Conservation (phyloP, 2,329 filamentous ascomycete genomes). For the Colletotrichum echinochloae region DNA sequence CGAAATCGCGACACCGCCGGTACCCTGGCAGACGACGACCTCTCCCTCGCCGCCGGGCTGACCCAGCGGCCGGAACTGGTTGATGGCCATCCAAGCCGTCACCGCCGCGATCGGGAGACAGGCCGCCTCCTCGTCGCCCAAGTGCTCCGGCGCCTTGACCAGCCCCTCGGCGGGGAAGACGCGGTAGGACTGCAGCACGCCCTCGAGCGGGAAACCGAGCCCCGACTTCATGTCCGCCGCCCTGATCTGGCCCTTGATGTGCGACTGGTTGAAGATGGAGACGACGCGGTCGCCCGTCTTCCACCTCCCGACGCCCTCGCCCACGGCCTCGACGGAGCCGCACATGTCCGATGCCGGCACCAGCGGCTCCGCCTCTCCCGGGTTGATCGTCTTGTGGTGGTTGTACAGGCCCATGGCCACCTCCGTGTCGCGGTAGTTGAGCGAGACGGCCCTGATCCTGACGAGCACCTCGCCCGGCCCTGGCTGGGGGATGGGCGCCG, state of each 20-base stretch:
- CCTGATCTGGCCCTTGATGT: slow-evolving; percentile 69
- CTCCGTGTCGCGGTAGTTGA: slow-evolving; percentile 64
- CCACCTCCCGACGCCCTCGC: slow-evolving; percentile 56
- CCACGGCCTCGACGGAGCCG: slow-evolving; percentile 66
- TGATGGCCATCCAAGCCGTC: slow-evolving; percentile 75
- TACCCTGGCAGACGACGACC: slow-evolving; percentile 65
- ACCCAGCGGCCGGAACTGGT: slow-evolving; percentile 68
- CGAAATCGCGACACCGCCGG: slow-evolving; percentile 64
- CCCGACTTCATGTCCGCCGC: slow-evolving; percentile 66
- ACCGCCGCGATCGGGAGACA: slow-evolving; percentile 71
- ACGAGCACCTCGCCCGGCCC: slow-evolving; percentile 65
- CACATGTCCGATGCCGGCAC: slow-evolving; percentile 80
- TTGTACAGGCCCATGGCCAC: slow-evolving; percentile 75
- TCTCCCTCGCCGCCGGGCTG: slow-evolving; percentile 59
- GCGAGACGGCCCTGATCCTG: slow-evolving; percentile 58
- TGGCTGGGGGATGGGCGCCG: slow-evolving; percentile 60
- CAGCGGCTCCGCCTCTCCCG: slow-evolving; percentile 54
- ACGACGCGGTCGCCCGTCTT: slow-evolving; percentile 74
- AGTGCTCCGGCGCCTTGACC: slow-evolving; percentile 66
- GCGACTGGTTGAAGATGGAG: slow-evolving; percentile 70
- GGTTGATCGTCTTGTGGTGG: slow-evolving; percentile 68
- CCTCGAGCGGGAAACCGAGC: slow-evolving; percentile 70
- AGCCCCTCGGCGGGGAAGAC: slow-evolving; percentile 69
- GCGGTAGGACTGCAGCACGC: slow-evolving; percentile 69
- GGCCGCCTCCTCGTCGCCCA: slow-evolving; percentile 69